Percentiles rank a stretch among this genome's conserved stretches.
phyloP scores from a whole-genome alignment of 306 rosid species.

The Nissolia schottii region DNA sequence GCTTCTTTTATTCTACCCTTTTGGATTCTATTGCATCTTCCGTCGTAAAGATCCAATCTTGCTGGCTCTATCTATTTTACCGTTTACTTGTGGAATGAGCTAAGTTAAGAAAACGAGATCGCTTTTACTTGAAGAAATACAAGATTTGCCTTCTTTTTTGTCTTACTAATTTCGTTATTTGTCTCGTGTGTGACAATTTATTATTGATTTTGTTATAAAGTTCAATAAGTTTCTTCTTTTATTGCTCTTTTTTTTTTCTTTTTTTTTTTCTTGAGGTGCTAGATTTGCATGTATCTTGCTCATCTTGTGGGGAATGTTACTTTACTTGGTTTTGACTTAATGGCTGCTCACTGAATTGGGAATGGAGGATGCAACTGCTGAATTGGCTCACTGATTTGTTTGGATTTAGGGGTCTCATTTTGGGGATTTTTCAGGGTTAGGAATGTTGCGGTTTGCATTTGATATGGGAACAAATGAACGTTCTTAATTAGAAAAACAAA shows the following conservation, averaged over 20 bases:
- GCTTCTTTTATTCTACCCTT: neutral
- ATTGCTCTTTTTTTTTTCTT: neutral
- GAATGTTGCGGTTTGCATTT: neutral
- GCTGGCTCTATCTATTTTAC: neutral
- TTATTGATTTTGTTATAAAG: neutral
- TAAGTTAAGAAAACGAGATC: neutral
- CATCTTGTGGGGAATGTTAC: neutral
- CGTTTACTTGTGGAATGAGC: neutral
- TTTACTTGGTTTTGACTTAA: neutral
- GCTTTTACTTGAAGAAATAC: neutral
- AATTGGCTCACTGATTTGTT: neutral
- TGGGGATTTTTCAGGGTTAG: neutral
- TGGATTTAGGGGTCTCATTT: neutral
- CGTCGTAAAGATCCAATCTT: neutral
- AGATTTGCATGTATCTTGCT: neutral
- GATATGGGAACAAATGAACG: neutral
- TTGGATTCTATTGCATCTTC: neutral
- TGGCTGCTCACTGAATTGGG: neutral
- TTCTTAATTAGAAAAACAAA: neutral
- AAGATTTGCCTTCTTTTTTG: neutral
- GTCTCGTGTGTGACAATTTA: neutral
- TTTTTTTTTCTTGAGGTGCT: neutral
- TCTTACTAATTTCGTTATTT: neutral
- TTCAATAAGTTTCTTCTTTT: neutral
- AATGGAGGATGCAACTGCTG: neutral